Conservation (phyloP, 345 rosid species). For the Leavenworthia alabamica region DNA sequence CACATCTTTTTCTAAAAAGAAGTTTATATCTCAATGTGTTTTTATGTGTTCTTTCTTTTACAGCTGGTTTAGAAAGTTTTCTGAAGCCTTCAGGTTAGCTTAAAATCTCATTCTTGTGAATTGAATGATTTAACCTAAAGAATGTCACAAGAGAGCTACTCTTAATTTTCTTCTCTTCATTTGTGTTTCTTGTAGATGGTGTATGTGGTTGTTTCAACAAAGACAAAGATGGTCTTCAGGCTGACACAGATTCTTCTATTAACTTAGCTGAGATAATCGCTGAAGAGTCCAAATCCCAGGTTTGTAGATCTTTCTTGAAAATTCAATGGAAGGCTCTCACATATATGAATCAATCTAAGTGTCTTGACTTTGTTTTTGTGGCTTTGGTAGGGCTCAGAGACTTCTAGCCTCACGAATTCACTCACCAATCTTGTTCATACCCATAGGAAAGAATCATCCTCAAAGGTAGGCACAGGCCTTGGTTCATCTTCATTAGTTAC, state of each 20-base stretch:
- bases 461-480: constrained; percentile 15
- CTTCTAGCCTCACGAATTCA: constrained; percentile 19
- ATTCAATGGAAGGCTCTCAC: background rate
- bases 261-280: constrained; percentile 20
- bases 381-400: constrained; percentile 19
- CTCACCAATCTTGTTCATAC: constrained; percentile 22
- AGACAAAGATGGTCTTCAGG: constrained; percentile 23
- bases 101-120: background rate
- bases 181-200: constrained; percentile 23
- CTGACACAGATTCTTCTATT: constrained; percentile 18
- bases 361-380: constrained; percentile 5
- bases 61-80: constrained; percentile 16
- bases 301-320: background rate
- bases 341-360: background rate
- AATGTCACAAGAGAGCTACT: constrained; percentile 6
- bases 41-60: background rate
- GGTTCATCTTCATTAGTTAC: constrained; percentile 20
- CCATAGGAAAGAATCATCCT: constrained; percentile 19
- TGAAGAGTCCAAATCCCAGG: constrained; percentile 21
- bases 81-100: constrained; percentile 28
- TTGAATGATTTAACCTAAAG: background rate
- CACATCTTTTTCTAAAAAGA: background rate
- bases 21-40: background rate
- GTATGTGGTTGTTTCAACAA: constrained; percentile 30
- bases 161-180: background rate